Conservation (phyloP, 352 stramenopile genomes). For the Pythium plurisporium region DNA sequence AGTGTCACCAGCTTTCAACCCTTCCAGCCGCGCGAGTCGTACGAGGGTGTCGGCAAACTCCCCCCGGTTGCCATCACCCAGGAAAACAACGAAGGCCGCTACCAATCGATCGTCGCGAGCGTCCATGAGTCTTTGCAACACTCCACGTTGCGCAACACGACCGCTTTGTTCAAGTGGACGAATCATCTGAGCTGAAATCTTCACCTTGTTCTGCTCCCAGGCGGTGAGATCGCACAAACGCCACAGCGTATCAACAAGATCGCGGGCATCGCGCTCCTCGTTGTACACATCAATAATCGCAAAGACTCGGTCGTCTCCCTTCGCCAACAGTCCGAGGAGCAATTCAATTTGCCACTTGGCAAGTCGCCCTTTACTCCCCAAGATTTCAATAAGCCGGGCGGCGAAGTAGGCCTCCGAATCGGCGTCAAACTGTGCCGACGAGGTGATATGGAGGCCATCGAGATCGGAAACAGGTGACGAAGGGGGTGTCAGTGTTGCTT, state of each 20-base stretch:
- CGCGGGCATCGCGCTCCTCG: conserved; percentile 35
- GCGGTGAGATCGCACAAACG: conserved; percentile 60
- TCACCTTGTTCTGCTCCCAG: conserved; percentile 49
- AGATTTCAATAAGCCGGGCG: conserved; percentile 31
- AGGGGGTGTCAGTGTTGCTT: conserved; percentile 5
- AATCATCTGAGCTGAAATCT: conserved; percentile 54
- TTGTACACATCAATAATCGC: conserved; percentile 55
- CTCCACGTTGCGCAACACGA: conserved; percentile 22
- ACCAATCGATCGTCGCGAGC: conserved; percentile 59
- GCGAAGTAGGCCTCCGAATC: conserved; percentile 25
- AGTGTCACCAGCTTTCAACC: neutral
- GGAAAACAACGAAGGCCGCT: conserved; percentile 57
- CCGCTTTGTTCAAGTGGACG: conserved; percentile 35
- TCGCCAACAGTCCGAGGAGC: conserved; percentile 40
- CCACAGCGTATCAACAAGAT: conserved; percentile 52
- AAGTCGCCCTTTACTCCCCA: conserved; percentile 33
- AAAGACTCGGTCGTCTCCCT: conserved; percentile 42
- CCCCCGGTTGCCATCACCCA: conserved; percentile 55
- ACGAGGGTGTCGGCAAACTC: conserved; percentile 62
- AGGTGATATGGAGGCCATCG: neutral
- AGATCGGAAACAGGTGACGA: conserved; percentile 2
- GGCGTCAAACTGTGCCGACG: conserved; percentile 6
- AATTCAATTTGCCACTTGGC: conserved; percentile 55
- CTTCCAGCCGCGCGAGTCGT: conserved; percentile 41
- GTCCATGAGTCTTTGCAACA: conserved; percentile 42